phyloP scores from a whole-genome alignment of 257 asterid genomes.

The Fraxinus excelsior region DNA sequence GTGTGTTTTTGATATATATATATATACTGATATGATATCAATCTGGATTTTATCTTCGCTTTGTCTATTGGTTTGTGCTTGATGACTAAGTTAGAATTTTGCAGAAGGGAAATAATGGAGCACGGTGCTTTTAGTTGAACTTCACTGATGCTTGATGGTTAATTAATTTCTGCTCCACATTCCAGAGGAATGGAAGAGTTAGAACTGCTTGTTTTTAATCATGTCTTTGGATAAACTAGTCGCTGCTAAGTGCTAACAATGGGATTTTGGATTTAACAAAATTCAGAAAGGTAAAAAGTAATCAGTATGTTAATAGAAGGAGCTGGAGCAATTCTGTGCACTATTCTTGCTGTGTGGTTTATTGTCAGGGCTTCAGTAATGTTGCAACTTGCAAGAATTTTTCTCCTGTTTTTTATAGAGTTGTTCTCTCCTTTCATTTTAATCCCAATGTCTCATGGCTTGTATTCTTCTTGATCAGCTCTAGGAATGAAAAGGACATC shows the following conservation, averaged over 20 bases:
- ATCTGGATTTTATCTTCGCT: neutral
- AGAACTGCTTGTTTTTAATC: neutral
- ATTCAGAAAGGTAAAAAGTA: neutral
- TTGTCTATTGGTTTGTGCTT: neutral
- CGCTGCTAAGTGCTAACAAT: neutral
- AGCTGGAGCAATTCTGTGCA: neutral
- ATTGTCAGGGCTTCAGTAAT: neutral
- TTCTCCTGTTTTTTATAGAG: neutral
- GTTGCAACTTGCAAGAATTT: neutral
- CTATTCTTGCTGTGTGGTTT: neutral
- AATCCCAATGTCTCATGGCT: neutral
- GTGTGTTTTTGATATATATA: neutral
- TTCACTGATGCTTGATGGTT: neutral
- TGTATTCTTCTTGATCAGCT: neutral
- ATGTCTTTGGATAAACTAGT: neutral
- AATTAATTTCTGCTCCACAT: neutral
- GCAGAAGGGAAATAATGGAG: neutral
- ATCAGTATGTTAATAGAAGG: neutral
- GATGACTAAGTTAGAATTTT: neutral
- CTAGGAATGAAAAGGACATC: conserved; percentile 41
- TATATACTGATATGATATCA: neutral
- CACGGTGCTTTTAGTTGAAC: neutral
- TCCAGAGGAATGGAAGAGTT: neutral
- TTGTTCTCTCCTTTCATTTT: neutral
- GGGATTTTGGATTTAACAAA: neutral